Evolutionary conservation across 2,329 filamentous ascomycete genomes (phyloP).

Genomic region (Paramyrothecium sp.): DNA sequence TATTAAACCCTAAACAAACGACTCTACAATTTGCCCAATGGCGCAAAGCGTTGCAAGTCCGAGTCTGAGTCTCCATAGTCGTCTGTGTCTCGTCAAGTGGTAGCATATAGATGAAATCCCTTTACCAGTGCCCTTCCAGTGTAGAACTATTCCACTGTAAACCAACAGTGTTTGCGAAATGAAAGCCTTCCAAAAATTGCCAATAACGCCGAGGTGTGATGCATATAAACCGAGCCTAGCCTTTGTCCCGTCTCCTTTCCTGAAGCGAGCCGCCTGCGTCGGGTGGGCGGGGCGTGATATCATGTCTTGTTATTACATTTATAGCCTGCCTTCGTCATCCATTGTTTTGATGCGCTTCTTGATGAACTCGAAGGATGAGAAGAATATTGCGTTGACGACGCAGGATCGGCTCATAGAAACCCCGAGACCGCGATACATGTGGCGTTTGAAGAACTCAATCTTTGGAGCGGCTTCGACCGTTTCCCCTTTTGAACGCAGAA

Average conservation of each 20-base stretch:
- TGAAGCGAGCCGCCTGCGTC: conserved; percentile 1
- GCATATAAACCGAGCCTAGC: neutral
- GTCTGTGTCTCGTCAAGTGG: neutral
- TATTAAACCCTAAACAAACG: neutral
- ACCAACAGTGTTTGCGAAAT: neutral
- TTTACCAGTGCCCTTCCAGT: neutral
- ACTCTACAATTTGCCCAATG: neutral
- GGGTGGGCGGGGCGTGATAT: neutral
- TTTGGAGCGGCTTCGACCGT: conserved; percentile 64
- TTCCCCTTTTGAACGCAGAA: conserved; percentile 67
- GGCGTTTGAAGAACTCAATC: conserved; percentile 73
- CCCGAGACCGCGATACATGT: conserved; percentile 80
- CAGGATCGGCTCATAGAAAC: conserved; percentile 83
- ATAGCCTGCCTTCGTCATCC: conserved; percentile 36
- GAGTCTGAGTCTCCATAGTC: neutral
- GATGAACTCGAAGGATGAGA: conserved; percentile 81
- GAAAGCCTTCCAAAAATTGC: neutral
- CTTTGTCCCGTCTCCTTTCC: neutral
- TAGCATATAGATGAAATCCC: neutral
- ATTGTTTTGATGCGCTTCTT: conserved; percentile 65
- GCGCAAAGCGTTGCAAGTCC: neutral
- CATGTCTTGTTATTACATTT: conserved; percentile 11
- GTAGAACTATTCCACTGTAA: neutral
- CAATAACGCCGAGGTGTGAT: neutral
- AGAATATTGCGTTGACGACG: conserved; percentile 85